A percentile compares a stretch with the other conserved stretches of the same genome.
Evolutionary conservation across 805 yeast species (phyloP).

Genomic region (Saturnispora ahearnii): DNA sequence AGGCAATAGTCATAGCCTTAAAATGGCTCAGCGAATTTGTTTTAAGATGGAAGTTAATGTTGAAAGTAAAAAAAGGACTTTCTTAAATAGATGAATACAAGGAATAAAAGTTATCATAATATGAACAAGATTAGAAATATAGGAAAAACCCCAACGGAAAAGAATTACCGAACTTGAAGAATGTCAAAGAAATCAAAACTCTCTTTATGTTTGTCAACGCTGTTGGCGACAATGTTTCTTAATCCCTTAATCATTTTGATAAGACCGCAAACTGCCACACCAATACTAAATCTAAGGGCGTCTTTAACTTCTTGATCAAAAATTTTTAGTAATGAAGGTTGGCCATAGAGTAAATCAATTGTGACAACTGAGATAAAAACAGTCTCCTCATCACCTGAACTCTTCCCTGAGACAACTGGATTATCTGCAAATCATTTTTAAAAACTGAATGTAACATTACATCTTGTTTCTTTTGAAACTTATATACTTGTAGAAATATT

Average conservation of each 20-base stretch:
- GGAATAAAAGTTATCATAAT: too few species aligned
- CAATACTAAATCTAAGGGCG: slow-evolving; percentile 29
- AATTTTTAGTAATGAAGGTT: slow-evolving; percentile 20
- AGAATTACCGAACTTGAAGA: slow-evolving; percentile 53
- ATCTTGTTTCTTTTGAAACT: slow-evolving; percentile 28
- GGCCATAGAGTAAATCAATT: background rate
- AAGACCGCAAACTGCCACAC: slow-evolving; percentile 39
- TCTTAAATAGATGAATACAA: too few species aligned
- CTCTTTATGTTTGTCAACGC: slow-evolving; percentile 31
- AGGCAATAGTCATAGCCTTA: too few species aligned
- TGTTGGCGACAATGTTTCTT: slow-evolving; percentile 37
- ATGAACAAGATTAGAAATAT: too few species aligned
- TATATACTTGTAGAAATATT: slow-evolving; percentile 27
- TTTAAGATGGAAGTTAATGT: too few species aligned
- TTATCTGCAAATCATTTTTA: background rate
- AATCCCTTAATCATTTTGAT: slow-evolving; percentile 39
- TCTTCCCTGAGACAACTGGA: background rate
- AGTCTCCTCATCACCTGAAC: background rate
- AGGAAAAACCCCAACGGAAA: background rate
- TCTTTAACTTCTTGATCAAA: slow-evolving; percentile 27
- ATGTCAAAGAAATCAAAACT: slow-evolving; percentile 67
- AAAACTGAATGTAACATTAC: background rate
- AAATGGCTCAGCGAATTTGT: too few species aligned
- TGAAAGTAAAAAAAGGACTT: too few species aligned
- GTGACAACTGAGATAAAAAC: background rate